These are phyloP conservation scores for Trapa bicornis DNA, from an alignment of 345 rosid species.

Conservation along the genomic window DNA sequence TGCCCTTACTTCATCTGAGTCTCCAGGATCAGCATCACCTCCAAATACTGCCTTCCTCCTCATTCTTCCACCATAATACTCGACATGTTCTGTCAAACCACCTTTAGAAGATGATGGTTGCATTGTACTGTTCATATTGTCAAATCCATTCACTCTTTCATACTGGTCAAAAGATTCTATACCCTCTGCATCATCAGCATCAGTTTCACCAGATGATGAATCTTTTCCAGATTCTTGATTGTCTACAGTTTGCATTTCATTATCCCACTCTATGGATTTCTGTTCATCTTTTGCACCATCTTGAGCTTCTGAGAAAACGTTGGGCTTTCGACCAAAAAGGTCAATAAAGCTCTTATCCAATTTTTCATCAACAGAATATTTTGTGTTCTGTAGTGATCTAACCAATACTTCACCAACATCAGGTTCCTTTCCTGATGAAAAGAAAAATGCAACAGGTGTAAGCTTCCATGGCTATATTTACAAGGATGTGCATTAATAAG, in stretches of 20 bases:
- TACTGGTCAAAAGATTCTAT: slow-evolving; percentile 32
- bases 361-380: slow-evolving; percentile 78
- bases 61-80: slow-evolving; percentile 56
- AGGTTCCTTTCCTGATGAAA: slow-evolving; percentile 45
- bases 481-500: not conserved
- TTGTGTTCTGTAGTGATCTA: slow-evolving; percentile 71
- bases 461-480: not conserved
- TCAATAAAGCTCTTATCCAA: slow-evolving; percentile 61
- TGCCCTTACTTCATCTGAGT: slow-evolving; percentile 23
- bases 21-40: slow-evolving; percentile 25
- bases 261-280: slow-evolving; percentile 15
- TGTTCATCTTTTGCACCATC: slow-evolving; percentile 19
- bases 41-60: slow-evolving; percentile 73
- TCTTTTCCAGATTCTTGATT: slow-evolving; percentile 21
- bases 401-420: slow-evolving; percentile 82
- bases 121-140: slow-evolving; percentile 14
- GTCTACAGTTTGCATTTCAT: slow-evolving; percentile 27
- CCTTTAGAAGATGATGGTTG: slow-evolving; percentile 11
- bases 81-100: slow-evolving; percentile 33
- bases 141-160: slow-evolving; percentile 12
- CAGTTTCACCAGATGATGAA: slow-evolving; percentile 24
- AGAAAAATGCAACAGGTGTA: not conserved
- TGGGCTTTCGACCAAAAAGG: slow-evolving; percentile 42
- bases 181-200: slow-evolving; percentile 25
- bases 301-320: slow-evolving; percentile 21